phyloP scores from a whole-genome alignment of 2,329 filamentous ascomycete genomes.

The Trichoderma afroharzianum region DNA sequence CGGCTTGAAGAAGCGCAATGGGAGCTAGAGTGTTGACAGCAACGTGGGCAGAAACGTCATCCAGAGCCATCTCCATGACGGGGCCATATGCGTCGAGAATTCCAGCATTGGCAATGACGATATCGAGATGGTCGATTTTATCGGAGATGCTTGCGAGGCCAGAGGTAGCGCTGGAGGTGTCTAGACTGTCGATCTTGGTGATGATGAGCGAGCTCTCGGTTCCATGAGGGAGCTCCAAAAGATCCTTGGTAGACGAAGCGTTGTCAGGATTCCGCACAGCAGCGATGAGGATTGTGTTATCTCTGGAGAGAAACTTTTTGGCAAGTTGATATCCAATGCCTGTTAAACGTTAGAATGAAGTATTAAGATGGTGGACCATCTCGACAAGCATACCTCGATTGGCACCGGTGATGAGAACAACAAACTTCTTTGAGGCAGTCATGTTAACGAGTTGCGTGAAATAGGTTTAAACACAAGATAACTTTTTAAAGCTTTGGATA shows the following conservation, averaged over 20 bases:
- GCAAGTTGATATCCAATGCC: neutral
- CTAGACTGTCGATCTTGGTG: neutral
- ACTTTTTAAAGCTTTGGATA: no score
- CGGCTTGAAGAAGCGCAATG: conserved; percentile 2
- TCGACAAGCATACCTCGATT: neutral
- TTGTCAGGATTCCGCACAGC: neutral
- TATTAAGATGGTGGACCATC: neutral
- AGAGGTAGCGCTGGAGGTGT: neutral
- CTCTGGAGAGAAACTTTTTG: neutral
- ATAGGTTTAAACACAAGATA: neutral
- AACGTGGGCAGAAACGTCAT: neutral
- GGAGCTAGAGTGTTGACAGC: neutral
- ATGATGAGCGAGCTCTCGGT: neutral
- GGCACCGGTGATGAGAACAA: neutral
- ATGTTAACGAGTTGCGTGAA: neutral
- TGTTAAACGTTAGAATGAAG: neutral
- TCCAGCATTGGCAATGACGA: conserved; percentile 9
- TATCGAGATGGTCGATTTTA: neutral
- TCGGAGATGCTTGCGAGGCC: neutral
- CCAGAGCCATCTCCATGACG: neutral
- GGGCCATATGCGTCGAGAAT: neutral
- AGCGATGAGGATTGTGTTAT: neutral
- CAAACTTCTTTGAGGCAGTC: neutral
- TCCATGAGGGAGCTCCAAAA: neutral
- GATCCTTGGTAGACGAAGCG: neutral